Evolutionary conservation across 75 land plant genomes (phyloP), one percentile per base, ranked within the genome.

Genomic region (Selaginella tamariscina): DNA sequence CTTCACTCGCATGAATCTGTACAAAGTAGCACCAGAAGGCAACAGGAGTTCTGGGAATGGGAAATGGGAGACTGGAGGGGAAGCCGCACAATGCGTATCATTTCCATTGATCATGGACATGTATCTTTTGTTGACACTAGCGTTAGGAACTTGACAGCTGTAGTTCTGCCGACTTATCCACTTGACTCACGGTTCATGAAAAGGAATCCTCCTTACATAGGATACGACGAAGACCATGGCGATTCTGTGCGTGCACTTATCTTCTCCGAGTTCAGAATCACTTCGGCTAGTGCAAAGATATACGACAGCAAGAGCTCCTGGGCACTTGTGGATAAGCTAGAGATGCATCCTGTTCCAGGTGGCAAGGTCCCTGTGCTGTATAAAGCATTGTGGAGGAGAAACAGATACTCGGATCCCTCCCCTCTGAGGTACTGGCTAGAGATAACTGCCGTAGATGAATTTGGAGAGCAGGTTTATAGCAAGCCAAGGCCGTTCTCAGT

Each of bases 61-160:
- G 97, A 95, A 67, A 85, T 91, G 91, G 99, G 99, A 11, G 99
- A 95, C 56, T 95, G 99, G 99, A 88, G 96, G 24, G 77, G 64
- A 30, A 82, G 74, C 64, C 75, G 99, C 57, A 76, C 75, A 18
- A 82, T 95, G 82, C 81, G 99, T 1, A 60, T 95, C 21, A 31
- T 95, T 71, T 91, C 96, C 18, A 81, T 91, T 57, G 99, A 95
- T 70, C 30, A 81, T 8, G 99, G 99, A 24, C 87, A 81, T 32
- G 79, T 80, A 0, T 91, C 99, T 2, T 90, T 74, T 78, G 65
- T 72, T 66, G 99, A 95, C 70, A 59, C 87, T 32, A 81, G 84
- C 54, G 73, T 79, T 8, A 68, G 33, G 33, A 72, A 33, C 24
- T 74, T 77, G 64, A 78, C 85, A n/a, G 85, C 85, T 13, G 73